Conservation (phyloP, 1,139 yeast species). For the Candida mesenterica region DNA sequence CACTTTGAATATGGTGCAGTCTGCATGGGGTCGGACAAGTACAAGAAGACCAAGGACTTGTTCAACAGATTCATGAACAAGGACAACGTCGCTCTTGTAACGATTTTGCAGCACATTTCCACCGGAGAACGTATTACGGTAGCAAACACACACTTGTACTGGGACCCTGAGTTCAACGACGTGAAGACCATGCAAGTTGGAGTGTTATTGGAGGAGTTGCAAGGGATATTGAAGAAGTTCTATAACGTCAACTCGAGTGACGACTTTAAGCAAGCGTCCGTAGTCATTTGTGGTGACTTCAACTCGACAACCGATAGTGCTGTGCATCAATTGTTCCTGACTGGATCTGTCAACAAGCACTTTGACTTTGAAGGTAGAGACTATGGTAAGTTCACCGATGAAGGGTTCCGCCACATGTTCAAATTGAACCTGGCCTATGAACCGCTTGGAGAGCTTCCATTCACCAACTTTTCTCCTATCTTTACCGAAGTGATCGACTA, state of each 20-base stretch:
- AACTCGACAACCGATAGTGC: constrained; percentile 88
- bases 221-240: constrained; percentile 53
- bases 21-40: constrained; percentile 84
- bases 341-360: constrained; percentile 73
- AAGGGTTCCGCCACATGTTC: constrained; percentile 81
- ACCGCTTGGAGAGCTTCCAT: constrained; percentile 83
- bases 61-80: constrained; percentile 95
- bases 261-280: constrained; percentile 65
- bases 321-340: constrained; percentile 83
- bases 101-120: constrained; percentile 70
- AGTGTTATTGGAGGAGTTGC: constrained; percentile 83
- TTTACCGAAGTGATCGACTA: constrained; percentile 94
- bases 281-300: constrained; percentile 92
- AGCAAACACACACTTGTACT: constrained; percentile 92
- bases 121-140: constrained; percentile 73
- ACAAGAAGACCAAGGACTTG: constrained; percentile 90
- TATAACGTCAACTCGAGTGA: constrained; percentile 47
- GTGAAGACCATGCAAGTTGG: constrained; percentile 97
- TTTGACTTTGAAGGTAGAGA: constrained; percentile 81
- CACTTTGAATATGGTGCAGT: constrained; percentile 83
- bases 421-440: constrained; percentile 84
- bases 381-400: constrained; percentile 88
- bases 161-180: constrained; percentile 97
- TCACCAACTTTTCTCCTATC: constrained; percentile 90
- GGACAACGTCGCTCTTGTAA: constrained; percentile 84